Base-by-base conservation (phyloP, 148 eudicot species). In the Cornus controversa region DNA sequence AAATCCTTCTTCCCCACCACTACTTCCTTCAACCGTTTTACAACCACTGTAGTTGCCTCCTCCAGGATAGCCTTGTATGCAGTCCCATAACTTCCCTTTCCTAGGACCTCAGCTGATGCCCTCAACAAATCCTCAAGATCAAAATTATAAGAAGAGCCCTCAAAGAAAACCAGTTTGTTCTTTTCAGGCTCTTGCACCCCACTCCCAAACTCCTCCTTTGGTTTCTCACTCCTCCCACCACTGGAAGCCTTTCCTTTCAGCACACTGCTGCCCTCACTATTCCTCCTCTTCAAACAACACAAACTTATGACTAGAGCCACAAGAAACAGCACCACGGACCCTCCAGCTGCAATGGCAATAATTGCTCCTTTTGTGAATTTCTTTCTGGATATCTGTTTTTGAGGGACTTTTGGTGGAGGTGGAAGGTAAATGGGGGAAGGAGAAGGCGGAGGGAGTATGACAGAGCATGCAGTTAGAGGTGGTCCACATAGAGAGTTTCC, bases 11-110 rank as follows among this genome's bases (percentile, higher is more conserved):
- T 82, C 31, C 86, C 85, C 75, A 85, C 85, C 70, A 82, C 80
- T 5, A 86, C 89, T 79, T 86, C 89, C 76, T 86, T 88, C 75
- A 88, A 70, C 50, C 91, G 76, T 72, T 88, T 88, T 40, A 88
- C 91, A 53, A 86, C 91, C 58, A 88, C 91, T 0, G 89, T 86
- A 0, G 84, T 83, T 23, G 89, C 82, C 86, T 86, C 87, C 81
- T 88, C 89, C 78, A 88, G 71, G 36, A 86, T 83, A 29, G 91
- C 91, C 77, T 86, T 88, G 64, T 88, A 88, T 16, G 91, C 85
- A 36, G 87, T 86, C 37, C 89, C 91, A 68, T 78, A 86, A 71
- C 87, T 84, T 36, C 89, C 89, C 87, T 86, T 86, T 26, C 91
- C 90, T 31, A 87, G 81, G 28, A 87, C 87, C 74, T 84, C 90